phyloP scores from a whole-genome alignment of 1,284 basidiomycete genomes.

The Ceratobasidium sp. region DNA sequence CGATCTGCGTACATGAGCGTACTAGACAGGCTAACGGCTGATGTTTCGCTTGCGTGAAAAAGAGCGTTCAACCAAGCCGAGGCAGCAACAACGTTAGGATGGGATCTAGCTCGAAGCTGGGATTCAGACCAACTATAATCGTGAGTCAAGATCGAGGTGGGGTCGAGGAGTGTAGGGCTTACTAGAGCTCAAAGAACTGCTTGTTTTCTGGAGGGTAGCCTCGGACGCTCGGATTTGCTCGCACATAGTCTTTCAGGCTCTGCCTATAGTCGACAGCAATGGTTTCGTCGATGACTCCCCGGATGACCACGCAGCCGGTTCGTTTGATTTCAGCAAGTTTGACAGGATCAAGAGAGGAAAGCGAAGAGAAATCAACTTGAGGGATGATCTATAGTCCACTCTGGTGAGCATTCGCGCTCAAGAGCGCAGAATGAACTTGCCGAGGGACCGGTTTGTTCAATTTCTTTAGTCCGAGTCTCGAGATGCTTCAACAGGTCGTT shows the following conservation, averaged over 20 bases:
- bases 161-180: constrained; percentile 49
- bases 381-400: constrained; percentile 62
- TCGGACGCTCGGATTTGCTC: constrained; percentile 65
- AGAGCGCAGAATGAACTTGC: constrained; percentile 8
- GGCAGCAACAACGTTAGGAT: constrained; percentile 74
- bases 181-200: constrained; percentile 80
- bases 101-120: constrained; percentile 76
- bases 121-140: constrained; percentile 70
- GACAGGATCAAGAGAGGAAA: constrained; percentile 61
- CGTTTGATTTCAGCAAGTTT: constrained; percentile 64
- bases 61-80: constrained; percentile 72
- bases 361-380: constrained; percentile 67
- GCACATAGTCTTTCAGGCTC: constrained; percentile 66
- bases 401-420: not conserved
- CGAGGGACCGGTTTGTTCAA: constrained; percentile 21
- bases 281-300: constrained; percentile 66
- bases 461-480: constrained; percentile 30
- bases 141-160: not conserved
- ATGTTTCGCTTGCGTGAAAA: constrained; percentile 62
- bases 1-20: constrained; percentile 85
- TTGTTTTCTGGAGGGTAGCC: constrained; percentile 62
- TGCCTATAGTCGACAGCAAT: constrained; percentile 68
- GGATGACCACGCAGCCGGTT: constrained; percentile 70
- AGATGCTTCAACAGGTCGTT: constrained; percentile 20
- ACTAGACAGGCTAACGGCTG: constrained; percentile 68